A percentile compares a stretch with the other conserved stretches of the same genome.
phyloP scores from a whole-genome alignment of 1,284 basidiomycete genomes.

The Papiliotrema terrestris region DNA sequence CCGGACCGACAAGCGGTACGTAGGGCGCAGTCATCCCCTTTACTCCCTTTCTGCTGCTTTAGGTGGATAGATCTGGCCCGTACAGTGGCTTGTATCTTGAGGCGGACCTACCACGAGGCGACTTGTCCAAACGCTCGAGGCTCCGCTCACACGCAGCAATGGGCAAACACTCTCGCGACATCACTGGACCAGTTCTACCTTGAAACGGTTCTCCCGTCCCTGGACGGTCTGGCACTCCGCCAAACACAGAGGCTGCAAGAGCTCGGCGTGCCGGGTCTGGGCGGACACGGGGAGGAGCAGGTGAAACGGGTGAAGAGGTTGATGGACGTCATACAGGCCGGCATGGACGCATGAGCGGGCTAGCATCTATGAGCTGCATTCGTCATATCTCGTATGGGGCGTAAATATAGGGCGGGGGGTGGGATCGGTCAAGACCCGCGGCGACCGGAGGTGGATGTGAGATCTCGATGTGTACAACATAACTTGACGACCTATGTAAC shows the following conservation, averaged over 20 bases:
- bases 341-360: conserved; percentile 23
- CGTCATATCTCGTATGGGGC: too few relatives aligned
- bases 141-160: conserved; percentile 16
- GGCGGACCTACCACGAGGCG: too few relatives aligned
- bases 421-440: too few relatives aligned
- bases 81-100: background rate
- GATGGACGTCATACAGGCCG: conserved; percentile 38
- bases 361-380: too few relatives aligned
- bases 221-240: conserved; percentile 34
- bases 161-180: conserved; percentile 16
- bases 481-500: background rate
- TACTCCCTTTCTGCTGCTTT: too few relatives aligned
- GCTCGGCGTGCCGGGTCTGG: conserved; percentile 39
- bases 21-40: too few relatives aligned
- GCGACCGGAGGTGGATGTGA: background rate
- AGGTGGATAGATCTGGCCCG: too few relatives aligned
- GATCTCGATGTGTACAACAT: background rate
- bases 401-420: too few relatives aligned
- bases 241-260: conserved; percentile 29
- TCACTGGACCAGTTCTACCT: conserved; percentile 26
- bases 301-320: conserved; percentile 31
- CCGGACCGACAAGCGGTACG: conserved; percentile 30
- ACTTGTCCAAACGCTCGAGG: too few relatives aligned
- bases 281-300: conserved; percentile 13
- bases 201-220: conserved; percentile 23